Evolutionary conservation across 192 early-diverging fungal species (phyloP), one percentile per base, ranked within the genome.

Genomic region (Coemansia sp.): DNA sequence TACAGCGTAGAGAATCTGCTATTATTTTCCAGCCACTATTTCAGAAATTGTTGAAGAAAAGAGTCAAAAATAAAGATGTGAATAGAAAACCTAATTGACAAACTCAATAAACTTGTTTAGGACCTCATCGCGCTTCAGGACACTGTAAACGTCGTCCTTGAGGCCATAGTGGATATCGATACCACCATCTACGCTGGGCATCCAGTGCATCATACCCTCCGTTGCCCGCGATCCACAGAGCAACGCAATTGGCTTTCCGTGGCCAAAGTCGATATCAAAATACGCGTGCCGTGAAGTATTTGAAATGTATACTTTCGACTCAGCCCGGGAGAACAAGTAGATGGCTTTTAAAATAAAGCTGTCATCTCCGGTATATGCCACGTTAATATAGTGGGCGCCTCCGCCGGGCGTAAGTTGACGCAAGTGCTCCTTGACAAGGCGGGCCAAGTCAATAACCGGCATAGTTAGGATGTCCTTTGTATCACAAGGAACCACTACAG

Each of bases 251-350:
- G 52, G 52, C 43, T 62, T 73, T 3, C 67, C 76, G 12, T 70
- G 52, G n/a, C 76, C 71, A 73, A 73, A 70, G 24, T 73, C 71
- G 13, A 66, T 49, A n/a, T 49, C 47, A 52, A 59, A 73, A 47
- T 70, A 73, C 6, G 71, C 67, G 34, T 73, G 27, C 10, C 67
- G 62, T 8, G 71, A 70, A 5, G 52, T 68, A 38, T 73, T 78
- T 22, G 76, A 78, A 33, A 78, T 63, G 11, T 54, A 13, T 31
- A 78, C 47, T 10, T 24, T 10, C 29, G 67, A 68, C 33, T 61
- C 76, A 18, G 63, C 49, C 6, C 24, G 29, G 12, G 40, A 70
- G 11, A 46, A 29, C 62, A 54, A 20, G 31, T 60, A 66, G 15
- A 70, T 24, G 13, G 54, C 34, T 38, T 67, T 72, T 18, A 65